A percentile compares a stretch with the other conserved stretches of the same genome.
Conservation (phyloP, 106 monocot genomes). For the Dendrobium nobile region DNA sequence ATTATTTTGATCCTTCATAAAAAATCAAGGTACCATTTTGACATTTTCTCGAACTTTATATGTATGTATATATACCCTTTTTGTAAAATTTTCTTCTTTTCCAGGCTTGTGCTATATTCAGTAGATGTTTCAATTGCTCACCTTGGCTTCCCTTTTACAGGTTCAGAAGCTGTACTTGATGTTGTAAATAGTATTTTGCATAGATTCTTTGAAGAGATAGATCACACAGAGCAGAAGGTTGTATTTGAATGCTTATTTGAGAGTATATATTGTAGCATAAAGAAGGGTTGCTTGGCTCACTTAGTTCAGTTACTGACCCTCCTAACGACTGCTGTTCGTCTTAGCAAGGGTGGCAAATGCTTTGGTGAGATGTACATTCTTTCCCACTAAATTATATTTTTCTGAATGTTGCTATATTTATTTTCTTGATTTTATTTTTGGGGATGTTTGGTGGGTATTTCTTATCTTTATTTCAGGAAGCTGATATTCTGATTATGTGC, state of each 20-base stretch:
- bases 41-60: too few relatives aligned
- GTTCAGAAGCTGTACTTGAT: slow-evolving; percentile 37
- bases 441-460: not conserved
- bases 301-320: slow-evolving; percentile 46
- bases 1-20: too few relatives aligned
- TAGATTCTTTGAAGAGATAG: slow-evolving; percentile 51
- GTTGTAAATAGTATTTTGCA: slow-evolving; percentile 38
- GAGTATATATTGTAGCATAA: slow-evolving; percentile 26
- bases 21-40: too few relatives aligned
- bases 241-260: slow-evolving; percentile 45
- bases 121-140: not conserved
- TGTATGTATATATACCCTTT: not conserved
- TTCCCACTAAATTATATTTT: not conserved
- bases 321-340: slow-evolving; percentile 36
- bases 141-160: slow-evolving; percentile 22
- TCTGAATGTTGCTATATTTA: not conserved
- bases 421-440: not conserved
- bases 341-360: slow-evolving; percentile 18
- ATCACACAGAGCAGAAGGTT: slow-evolving; percentile 37
- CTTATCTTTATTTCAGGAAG: slow-evolving; percentile 3
- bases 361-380: slow-evolving; percentile 38
- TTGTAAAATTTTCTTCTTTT: not conserved
- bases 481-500: slow-evolving; percentile 4
- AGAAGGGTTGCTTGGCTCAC: slow-evolving; percentile 27
- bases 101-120: slow-evolving; percentile 1